Evolutionary conservation across 2,329 filamentous ascomycete species (phyloP).

Genomic region (Rasamsonia emersonii): DNA sequence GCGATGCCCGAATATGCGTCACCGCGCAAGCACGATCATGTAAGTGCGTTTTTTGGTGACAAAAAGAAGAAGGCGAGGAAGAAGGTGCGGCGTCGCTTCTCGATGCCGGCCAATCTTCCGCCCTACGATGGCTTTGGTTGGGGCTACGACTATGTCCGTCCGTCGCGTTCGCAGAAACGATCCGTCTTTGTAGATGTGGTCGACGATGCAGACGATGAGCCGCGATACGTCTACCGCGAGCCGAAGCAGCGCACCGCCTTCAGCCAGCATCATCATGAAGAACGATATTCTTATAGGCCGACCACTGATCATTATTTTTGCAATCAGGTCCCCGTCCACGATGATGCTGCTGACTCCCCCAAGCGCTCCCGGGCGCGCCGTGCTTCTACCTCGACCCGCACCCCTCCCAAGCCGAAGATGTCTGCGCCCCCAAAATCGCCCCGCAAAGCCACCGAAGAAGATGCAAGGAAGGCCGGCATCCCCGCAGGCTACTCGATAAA

Average conservation of each 20-base stretch:
- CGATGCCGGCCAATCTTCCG: constrained; percentile 34
- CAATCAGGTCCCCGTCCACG: constrained; percentile 47
- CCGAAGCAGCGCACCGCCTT: constrained; percentile 24
- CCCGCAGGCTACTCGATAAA: constrained; percentile 88
- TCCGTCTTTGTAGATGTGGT: constrained; percentile 50
- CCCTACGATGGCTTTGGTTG: constrained; percentile 20
- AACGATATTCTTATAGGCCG: constrained; percentile 26
- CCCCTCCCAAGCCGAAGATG: constrained; percentile 35
- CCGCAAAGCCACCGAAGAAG: constrained; percentile 55
- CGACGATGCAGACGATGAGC: constrained; percentile 46
- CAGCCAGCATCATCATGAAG: constrained; percentile 14
- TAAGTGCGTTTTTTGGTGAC: constrained; percentile 52
- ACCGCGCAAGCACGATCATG: constrained; percentile 53
- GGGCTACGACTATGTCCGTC: constrained; percentile 24
- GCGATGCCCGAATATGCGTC: constrained; percentile 41
- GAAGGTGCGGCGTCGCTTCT: constrained; percentile 36
- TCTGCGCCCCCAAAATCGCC: constrained; percentile 27
- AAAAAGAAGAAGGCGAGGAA: constrained; percentile 20
- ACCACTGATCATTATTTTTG: constrained; percentile 45
- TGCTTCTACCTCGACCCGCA: constrained; percentile 44
- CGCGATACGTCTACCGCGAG: constrained; percentile 38
- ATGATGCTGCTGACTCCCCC: constrained; percentile 43
- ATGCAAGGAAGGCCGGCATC: constrained; percentile 58
- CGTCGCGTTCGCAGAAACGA: constrained; percentile 38
- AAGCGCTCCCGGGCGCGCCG: constrained; percentile 44